These are phyloP conservation scores for Aspergillus sclerotioniger DNA, from an alignment of 495 filamentous ascomycete genomes.

Conservation along the genomic window DNA sequence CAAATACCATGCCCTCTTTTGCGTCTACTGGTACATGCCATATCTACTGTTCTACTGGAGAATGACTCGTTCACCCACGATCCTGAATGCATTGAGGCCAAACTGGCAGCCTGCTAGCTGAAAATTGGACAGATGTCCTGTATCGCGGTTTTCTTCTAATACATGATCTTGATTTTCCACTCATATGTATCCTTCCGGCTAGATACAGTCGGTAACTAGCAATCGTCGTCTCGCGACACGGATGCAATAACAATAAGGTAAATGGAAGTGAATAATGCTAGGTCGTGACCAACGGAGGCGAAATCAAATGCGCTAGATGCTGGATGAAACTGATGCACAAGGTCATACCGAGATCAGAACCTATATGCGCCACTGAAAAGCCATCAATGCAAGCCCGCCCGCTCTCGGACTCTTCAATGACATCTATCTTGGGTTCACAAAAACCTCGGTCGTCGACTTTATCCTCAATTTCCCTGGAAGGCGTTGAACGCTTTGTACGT, in stretches of 20 bases:
- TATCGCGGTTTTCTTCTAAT: slow-evolving; percentile 18
- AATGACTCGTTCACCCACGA: background rate
- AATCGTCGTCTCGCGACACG: slow-evolving; percentile 27
- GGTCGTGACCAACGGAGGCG: slow-evolving; percentile 38
- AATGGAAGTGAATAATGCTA: slow-evolving; percentile 21
- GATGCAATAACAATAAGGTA: slow-evolving; percentile 26
- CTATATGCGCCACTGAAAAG: slow-evolving; percentile 26
- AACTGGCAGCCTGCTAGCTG: no score
- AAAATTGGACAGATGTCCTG: slow-evolving; percentile 13
- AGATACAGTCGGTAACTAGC: slow-evolving; percentile 21
- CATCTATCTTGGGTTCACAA: slow-evolving; percentile 18
- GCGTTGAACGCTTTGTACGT: slow-evolving; percentile 98
- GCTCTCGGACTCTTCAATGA: slow-evolving; percentile 27
- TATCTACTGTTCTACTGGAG: background rate
- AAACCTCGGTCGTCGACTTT: slow-evolving; percentile 13
- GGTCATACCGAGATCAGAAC: slow-evolving; percentile 20
- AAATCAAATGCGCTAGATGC: slow-evolving; percentile 44
- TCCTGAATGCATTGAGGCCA: background rate
- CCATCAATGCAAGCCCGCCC: slow-evolving; percentile 40
- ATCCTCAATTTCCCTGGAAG: slow-evolving; percentile 47
- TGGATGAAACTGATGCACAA: slow-evolving; percentile 31
- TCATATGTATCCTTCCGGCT: slow-evolving; percentile 15
- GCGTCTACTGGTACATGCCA: background rate
- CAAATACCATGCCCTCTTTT: slow-evolving; percentile 1
- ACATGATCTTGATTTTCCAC: slow-evolving; percentile 12